phyloP scores from a whole-genome alignment of 1,284 basidiomycete genomes.

The Prillingera fragicola region DNA sequence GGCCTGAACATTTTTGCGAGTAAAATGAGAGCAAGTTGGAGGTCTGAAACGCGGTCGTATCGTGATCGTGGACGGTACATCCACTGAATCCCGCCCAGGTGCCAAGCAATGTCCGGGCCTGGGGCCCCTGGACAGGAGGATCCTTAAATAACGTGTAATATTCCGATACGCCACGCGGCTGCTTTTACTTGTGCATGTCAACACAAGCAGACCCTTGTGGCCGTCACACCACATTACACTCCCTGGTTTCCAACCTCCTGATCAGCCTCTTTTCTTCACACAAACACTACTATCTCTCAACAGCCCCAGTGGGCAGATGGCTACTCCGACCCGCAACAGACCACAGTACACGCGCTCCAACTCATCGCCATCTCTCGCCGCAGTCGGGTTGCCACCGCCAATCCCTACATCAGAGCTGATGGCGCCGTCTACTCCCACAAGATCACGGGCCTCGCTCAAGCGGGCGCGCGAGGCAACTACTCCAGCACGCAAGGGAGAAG shows the following conservation, averaged over 20 bases:
- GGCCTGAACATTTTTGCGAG: too few relatives aligned
- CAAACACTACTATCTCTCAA: not conserved
- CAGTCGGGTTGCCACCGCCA: conserved; percentile 6
- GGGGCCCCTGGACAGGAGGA: too few relatives aligned
- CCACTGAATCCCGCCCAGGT: too few relatives aligned
- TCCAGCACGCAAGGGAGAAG: conserved; percentile 5
- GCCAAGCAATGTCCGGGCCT: too few relatives aligned
- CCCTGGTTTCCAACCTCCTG: not conserved
- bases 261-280: not conserved
- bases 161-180: conserved; percentile 8
- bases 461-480: not conserved
- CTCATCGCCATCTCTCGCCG: conserved; percentile 7
- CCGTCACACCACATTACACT: not conserved
- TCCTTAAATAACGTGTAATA: conserved; percentile 1
- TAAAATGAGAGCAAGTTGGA: too few relatives aligned
- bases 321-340: not conserved
- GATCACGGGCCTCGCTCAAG: not conserved
- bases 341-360: not conserved
- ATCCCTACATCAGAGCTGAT: conserved; percentile 6
- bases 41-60: too few relatives aligned
- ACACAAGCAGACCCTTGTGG: not conserved
- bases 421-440: not conserved
- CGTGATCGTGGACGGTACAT: too few relatives aligned
- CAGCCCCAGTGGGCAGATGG: not conserved
- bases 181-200: conserved; percentile 8